Base-by-base conservation (phyloP, 352 stramenopile genomes). In the Pythium aphanidermatum region DNA sequence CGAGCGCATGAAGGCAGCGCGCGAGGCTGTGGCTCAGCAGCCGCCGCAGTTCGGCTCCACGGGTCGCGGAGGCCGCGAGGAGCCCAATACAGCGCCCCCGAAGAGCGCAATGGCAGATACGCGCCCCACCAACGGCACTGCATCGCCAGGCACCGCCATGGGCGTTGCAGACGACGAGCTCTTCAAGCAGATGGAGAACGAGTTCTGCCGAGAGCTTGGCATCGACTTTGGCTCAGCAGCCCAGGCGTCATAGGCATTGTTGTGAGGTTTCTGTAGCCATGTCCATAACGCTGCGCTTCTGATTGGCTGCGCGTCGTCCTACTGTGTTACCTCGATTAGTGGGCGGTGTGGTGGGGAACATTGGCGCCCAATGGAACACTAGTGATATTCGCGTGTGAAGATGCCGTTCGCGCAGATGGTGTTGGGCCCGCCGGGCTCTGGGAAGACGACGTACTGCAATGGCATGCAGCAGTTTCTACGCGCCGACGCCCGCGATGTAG, bases 401-500 rank as follows among this genome's bases (percentile, higher is more conserved):
- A 87, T 90, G 78, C 74, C 78, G 54, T 90, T 85, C 55, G 78
- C 67, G 48, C 78, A 90, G 55, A 70, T 87, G 47, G 68, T 90
- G 54, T 57, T 87, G 27, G 78, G 78, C 1, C 78, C 78, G 43
- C 78, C 78, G 51, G 79, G 78, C 42, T 95, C 83, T 3, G 96
- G 96, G 42, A 99, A 99, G 71, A 98, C 92, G 16, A 99, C 96
- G 28, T 99, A 99, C 70, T 99, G 95, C 74, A 96, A 97, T 57
- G 90, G 87, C 29, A 97, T 99, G 74, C 89, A 99, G 75, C 74
- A 99, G 63, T 96, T 95, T 55, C 58, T 96, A 30, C 50, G 73
- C 38, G 71, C 69, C 14, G 82, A 82, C 36, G 53, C 63, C 12
- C 76, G 81, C 40, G 63, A 87, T 26, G 67, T 70, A 19, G 86